Percentiles rank a stretch among this genome's conserved stretches.
Evolutionary conservation across 163 green algal genomes (phyloP).

Genomic region (Chlorella variabilis): DNA sequence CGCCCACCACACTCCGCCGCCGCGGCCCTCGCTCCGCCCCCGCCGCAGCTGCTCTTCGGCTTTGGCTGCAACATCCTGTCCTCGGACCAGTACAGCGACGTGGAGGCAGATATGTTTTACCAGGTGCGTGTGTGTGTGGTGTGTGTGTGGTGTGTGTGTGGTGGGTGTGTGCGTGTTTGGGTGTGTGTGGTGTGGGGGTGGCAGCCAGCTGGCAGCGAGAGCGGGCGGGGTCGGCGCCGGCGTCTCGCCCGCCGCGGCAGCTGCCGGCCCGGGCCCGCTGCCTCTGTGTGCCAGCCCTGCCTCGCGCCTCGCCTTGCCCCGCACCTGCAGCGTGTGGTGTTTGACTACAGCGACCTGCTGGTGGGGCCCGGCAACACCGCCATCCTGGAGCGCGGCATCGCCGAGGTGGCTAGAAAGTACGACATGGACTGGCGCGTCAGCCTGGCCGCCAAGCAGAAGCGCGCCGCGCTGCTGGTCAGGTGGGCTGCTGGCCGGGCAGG

Average conservation of each 20-base stretch:
- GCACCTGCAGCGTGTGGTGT: slow-evolving; percentile 24
- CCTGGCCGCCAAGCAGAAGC: slow-evolving; percentile 31
- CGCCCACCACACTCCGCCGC: too few relatives aligned
- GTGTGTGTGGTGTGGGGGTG: neutral
- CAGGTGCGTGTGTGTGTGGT: slow-evolving; percentile 57
- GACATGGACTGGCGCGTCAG: slow-evolving; percentile 68
- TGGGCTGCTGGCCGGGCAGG: too few relatives aligned
- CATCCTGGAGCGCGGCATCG: slow-evolving; percentile 73
- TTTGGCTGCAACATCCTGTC: slow-evolving; percentile 79
- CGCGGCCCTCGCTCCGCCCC: neutral
- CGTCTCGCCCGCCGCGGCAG: too few relatives aligned
- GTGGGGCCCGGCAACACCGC: slow-evolving; percentile 68
- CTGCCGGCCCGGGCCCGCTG: too few relatives aligned
- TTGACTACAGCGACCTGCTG: slow-evolving; percentile 70
- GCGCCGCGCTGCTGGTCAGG: slow-evolving; percentile 40
- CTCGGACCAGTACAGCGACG: slow-evolving; percentile 71
- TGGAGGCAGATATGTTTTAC: slow-evolving; percentile 67
- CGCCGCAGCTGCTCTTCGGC: slow-evolving; percentile 60
- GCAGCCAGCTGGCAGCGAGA: neutral
- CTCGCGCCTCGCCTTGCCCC: too few relatives aligned
- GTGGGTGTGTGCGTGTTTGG: neutral
- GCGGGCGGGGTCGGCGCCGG: too few relatives aligned
- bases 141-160: neutral
- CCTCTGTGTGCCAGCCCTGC: too few relatives aligned
- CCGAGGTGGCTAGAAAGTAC: slow-evolving; percentile 66